phyloP scores from a whole-genome alignment of 768 basidiomycete species.

The Candolleomyces efflorescens region DNA sequence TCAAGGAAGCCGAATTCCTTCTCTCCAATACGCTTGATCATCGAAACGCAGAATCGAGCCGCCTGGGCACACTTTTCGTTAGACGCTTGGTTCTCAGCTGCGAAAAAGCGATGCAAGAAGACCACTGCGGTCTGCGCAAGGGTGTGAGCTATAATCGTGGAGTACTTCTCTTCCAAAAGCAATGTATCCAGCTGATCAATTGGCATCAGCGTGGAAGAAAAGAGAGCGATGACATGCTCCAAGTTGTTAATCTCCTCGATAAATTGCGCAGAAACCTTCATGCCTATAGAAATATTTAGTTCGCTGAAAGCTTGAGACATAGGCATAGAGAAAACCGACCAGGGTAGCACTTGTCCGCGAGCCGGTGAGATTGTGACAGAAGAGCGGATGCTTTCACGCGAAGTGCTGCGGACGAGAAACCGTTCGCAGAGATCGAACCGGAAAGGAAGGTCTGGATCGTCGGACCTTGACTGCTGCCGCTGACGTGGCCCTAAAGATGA shows the following conservation, averaged over 20 bases:
- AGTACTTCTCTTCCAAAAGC: conserved; percentile 54
- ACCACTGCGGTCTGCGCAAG: conserved; percentile 65
- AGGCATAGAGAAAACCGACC: conserved; percentile 26
- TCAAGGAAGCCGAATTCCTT: conserved; percentile 70
- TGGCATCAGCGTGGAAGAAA: conserved; percentile 59
- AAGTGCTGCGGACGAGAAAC: conserved; percentile 61
- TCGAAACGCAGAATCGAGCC: conserved; percentile 52
- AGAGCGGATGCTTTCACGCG: conserved; percentile 76
- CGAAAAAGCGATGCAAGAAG: conserved; percentile 59
- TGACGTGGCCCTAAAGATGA: conserved; percentile 54
- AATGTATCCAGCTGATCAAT: conserved; percentile 58
- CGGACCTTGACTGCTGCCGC: conserved; percentile 46
- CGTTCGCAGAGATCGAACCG: conserved; percentile 49
- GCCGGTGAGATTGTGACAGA: conserved; percentile 60
- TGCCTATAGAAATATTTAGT: conserved; percentile 21
- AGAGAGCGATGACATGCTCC: conserved; percentile 62
- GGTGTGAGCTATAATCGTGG: conserved; percentile 57
- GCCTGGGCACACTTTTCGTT: conserved; percentile 67
- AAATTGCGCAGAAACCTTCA: conserved; percentile 44
- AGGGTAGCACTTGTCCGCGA: conserved; percentile 58
- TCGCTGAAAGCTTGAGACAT: not conserved
- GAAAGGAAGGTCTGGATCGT: conserved; percentile 62
- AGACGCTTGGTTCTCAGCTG: conserved; percentile 52
- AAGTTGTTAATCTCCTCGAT: conserved; percentile 56
- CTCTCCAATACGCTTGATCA: conserved; percentile 61